These are phyloP conservation scores for Vaccinium myrtillus DNA, from an alignment of 148 eudicot genomes.

Conservation along the genomic window DNA sequence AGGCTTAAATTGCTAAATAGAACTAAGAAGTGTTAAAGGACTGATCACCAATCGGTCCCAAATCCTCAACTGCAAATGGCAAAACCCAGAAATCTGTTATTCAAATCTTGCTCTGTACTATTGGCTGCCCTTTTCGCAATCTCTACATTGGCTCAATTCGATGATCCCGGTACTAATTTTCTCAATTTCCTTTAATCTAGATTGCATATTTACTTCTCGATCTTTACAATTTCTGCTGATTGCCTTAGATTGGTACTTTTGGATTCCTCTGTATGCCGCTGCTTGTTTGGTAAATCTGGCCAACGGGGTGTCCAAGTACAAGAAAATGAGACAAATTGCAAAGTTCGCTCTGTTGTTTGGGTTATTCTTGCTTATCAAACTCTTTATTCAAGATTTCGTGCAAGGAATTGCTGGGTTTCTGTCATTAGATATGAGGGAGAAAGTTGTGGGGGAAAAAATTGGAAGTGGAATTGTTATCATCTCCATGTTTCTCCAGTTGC, in stretches of 20 bases:
- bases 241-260: conserved; percentile 60
- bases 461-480: conserved; percentile 52
- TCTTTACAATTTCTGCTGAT: neutral
- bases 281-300: conserved; percentile 52
- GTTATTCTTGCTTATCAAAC: conserved; percentile 39
- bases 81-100: too few relatives aligned
- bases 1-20: too few relatives aligned
- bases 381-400: conserved; percentile 36
- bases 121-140: too few relatives aligned
- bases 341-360: conserved; percentile 36
- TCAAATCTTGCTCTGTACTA: too few relatives aligned
- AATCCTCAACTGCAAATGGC: too few relatives aligned
- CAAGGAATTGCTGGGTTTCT: conserved; percentile 31
- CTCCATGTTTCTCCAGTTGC: conserved; percentile 49
- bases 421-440: conserved; percentile 56
- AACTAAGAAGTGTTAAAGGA: too few relatives aligned
- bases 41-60: too few relatives aligned
- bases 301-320: conserved; percentile 19
- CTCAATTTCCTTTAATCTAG: too few relatives aligned
- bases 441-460: conserved; percentile 51
- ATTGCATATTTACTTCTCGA: too few relatives aligned
- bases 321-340: conserved; percentile 7
- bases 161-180: too few relatives aligned
- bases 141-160: too few relatives aligned
- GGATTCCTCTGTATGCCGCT: conserved; percentile 55